Evolutionary conservation across 1,284 basidiomycete genomes (phyloP).

Genomic region (Irpex sp.): DNA sequence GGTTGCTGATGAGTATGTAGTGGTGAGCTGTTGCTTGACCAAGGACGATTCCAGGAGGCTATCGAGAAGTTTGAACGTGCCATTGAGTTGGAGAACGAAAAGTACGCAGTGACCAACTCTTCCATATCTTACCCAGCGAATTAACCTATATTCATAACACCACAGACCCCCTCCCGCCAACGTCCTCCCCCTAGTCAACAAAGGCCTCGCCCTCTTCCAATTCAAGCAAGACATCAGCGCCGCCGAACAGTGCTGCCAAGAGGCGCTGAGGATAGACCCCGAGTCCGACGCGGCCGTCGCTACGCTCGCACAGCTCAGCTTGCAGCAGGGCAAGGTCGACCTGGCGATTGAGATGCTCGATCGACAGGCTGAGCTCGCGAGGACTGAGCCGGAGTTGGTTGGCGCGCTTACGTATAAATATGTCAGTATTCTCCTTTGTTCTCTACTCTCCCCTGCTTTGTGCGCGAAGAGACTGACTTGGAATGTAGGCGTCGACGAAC

Average conservation of each 20-base stretch:
- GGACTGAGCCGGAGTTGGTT: conserved; percentile 89
- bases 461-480: conserved; percentile 14
- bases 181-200: conserved; percentile 96
- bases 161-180: conserved; percentile 61
- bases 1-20: conserved; percentile 38
- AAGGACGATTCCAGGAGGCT: conserved; percentile 86
- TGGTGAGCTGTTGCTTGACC: conserved; percentile 94
- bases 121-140: neutral
- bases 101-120: conserved; percentile 38
- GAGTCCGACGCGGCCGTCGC: conserved; percentile 97
- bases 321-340: conserved; percentile 91
- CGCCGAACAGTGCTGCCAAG: conserved; percentile 84
- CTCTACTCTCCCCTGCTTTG: neutral
- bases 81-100: conserved; percentile 82
- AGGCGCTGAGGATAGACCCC: conserved; percentile 85
- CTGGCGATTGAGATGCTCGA: conserved; percentile 88
- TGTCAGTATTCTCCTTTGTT: conserved; percentile 36
- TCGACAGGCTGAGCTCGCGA: conserved; percentile 80
- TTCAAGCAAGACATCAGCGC: conserved; percentile 88
- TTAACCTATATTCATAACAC: neutral
- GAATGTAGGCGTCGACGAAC: conserved; percentile 68
- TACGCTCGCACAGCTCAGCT: conserved; percentile 88
- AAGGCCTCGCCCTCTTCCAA: conserved; percentile 93
- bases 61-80: conserved; percentile 95
- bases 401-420: conserved; percentile 89